Evolutionary conservation across 1,284 basidiomycete species (phyloP).

Genomic region (Waitea zeae): DNA sequence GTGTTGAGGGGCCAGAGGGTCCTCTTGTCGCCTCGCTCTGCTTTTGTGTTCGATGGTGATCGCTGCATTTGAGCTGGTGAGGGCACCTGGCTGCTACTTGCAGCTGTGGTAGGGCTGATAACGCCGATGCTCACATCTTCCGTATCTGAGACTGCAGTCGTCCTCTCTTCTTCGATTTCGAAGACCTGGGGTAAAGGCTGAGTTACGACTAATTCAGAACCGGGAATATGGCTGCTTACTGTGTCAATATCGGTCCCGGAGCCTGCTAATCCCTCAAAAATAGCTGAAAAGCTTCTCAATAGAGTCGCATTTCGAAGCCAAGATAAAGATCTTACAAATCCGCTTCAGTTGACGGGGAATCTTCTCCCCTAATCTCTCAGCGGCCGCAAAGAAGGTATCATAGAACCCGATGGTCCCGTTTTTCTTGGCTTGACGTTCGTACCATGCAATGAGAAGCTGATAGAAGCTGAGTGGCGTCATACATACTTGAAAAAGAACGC

Average conservation of each 20-base stretch:
- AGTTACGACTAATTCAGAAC: neutral
- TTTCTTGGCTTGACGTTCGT: slow-evolving; percentile 66
- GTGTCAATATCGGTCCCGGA: slow-evolving; percentile 59
- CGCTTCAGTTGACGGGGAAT: slow-evolving; percentile 56
- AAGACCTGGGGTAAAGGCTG: slow-evolving; percentile 32
- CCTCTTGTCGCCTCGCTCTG: slow-evolving; percentile 1
- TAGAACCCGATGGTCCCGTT: slow-evolving; percentile 45
- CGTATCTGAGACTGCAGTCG: slow-evolving; percentile 36
- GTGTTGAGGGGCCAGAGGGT: slow-evolving; percentile 5
- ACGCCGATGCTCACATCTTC: neutral
- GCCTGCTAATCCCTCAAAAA: slow-evolving; percentile 68
- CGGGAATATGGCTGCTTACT: slow-evolving; percentile 20
- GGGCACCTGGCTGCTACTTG: neutral
- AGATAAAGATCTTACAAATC: slow-evolving; percentile 32
- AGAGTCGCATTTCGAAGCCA: slow-evolving; percentile 3
- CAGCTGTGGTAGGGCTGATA: neutral
- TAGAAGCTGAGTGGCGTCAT: slow-evolving; percentile 77
- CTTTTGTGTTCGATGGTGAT: neutral
- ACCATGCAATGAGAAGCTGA: slow-evolving; percentile 65
- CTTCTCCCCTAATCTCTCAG: slow-evolving; percentile 53
- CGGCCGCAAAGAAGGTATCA: slow-evolving; percentile 48
- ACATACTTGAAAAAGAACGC: slow-evolving; percentile 8
- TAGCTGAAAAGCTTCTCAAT: slow-evolving; percentile 23
- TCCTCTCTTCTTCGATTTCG: slow-evolving; percentile 60
- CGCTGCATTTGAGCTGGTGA: neutral